Conservation (phyloP, 2,329 filamentous ascomycete genomes). For the Teratosphaeriaceae sp. region DNA sequence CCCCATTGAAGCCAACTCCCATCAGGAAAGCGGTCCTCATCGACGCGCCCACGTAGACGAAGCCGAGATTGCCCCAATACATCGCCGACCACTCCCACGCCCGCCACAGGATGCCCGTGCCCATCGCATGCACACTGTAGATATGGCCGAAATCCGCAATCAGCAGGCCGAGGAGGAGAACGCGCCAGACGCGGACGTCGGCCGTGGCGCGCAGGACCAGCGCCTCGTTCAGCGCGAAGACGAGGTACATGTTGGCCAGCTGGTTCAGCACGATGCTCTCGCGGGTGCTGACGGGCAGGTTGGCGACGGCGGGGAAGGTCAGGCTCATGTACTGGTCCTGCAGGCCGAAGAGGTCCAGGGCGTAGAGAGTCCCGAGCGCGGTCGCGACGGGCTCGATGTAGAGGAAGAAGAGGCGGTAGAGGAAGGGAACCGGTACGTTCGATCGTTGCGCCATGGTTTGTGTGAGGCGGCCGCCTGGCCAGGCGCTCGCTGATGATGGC, state of each 20-base stretch:
- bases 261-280: slow-evolving; percentile 61
- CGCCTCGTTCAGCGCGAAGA: slow-evolving; percentile 72
- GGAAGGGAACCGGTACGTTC: slow-evolving; percentile 48
- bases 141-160: slow-evolving; percentile 73
- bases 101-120: slow-evolving; percentile 41
- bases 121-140: slow-evolving; percentile 57
- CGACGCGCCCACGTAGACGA: slow-evolving; percentile 31
- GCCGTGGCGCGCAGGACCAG: slow-evolving; percentile 63
- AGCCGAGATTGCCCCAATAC: slow-evolving; percentile 30
- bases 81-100: slow-evolving; percentile 32
- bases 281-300: slow-evolving; percentile 50
- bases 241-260: slow-evolving; percentile 70
- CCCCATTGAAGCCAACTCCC: slow-evolving; percentile 22
- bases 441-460: slow-evolving; percentile 15
- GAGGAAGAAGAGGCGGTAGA: slow-evolving; percentile 69
- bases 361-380: slow-evolving; percentile 47
- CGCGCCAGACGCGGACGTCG: slow-evolving; percentile 63
- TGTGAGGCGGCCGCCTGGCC: slow-evolving; percentile 1
- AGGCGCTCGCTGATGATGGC: too few species aligned
- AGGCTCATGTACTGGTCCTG: slow-evolving; percentile 55
- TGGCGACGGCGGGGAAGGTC: slow-evolving; percentile 46
- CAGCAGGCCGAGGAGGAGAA: slow-evolving; percentile 59
- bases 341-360: slow-evolving; percentile 30
- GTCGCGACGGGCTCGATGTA: slow-evolving; percentile 58
- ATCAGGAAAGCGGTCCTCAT: slow-evolving; percentile 27